Conservation (phyloP, 2,329 filamentous ascomycete species). For the Xylaria arbuscula region DNA sequence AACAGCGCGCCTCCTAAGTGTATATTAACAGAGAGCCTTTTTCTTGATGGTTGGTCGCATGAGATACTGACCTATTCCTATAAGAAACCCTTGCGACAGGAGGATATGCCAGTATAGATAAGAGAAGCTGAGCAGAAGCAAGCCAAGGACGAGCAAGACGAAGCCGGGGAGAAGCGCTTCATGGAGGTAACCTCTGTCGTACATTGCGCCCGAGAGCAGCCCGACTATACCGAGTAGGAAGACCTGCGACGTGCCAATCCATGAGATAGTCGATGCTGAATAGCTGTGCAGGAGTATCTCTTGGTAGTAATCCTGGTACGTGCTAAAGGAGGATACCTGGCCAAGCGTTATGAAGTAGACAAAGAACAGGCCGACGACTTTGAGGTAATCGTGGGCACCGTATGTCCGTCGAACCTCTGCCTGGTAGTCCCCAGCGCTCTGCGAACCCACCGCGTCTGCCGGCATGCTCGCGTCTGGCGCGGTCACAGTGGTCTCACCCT, state of each 20-base stretch:
- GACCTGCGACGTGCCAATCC: neutral
- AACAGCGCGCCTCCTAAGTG: neutral
- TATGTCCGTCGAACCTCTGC: neutral
- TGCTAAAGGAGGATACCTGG: neutral
- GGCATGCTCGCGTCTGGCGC: neutral
- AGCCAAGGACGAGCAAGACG: neutral
- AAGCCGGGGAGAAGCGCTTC: neutral
- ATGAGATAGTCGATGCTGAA: neutral
- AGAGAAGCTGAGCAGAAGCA: neutral
- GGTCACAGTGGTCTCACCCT: neutral
- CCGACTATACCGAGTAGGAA: neutral
- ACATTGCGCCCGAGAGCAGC: neutral
- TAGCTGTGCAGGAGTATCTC: neutral
- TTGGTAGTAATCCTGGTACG: neutral
- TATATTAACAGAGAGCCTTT: neutral
- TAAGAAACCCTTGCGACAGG: neutral
- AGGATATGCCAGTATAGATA: neutral
- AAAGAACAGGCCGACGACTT: neutral
- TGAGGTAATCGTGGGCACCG: neutral
- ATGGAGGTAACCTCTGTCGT: neutral
- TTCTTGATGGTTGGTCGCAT: neutral
- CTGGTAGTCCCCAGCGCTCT: neutral
- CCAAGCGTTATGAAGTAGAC: neutral
- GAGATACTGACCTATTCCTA: conserved; percentile 1
- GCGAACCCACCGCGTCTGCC: neutral